phyloP scores from a whole-genome alignment of 768 basidiomycete genomes.

The Roridomyces roridus region DNA sequence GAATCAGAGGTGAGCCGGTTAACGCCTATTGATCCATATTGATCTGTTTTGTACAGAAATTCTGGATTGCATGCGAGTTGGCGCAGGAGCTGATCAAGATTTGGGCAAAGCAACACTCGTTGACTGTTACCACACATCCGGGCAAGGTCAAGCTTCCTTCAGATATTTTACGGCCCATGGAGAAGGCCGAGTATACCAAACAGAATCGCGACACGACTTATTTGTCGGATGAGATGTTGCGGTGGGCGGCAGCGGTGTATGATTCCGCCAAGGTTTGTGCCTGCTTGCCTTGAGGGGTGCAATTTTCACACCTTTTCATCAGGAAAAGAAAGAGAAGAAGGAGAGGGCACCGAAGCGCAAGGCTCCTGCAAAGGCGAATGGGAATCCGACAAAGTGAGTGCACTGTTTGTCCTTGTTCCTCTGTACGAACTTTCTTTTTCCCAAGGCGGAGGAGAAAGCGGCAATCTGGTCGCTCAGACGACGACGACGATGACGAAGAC shows the following conservation, averaged over 20 bases:
- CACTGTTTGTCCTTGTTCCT: background rate
- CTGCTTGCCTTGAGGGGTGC: conserved; percentile 8
- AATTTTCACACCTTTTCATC: background rate
- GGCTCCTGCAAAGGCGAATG: conserved; percentile 50
- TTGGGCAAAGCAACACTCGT: conserved; percentile 67
- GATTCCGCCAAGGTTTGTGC: conserved; percentile 42
- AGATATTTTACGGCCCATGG: conserved; percentile 81
- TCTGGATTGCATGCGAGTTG: conserved; percentile 88
- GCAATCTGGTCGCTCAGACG: conserved; percentile 46
- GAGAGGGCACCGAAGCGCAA: conserved; percentile 64
- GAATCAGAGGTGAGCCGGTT: conserved; percentile 62
- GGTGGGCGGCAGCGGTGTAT: conserved; percentile 61
- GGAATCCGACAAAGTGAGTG: conserved; percentile 51
- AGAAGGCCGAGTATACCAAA: conserved; percentile 66
- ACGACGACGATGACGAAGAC: conserved; percentile 44
- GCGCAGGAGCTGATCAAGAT: conserved; percentile 86
- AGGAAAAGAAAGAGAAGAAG: conserved; percentile 57
- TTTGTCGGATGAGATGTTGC: conserved; percentile 62
- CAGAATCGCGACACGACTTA: conserved; percentile 75
- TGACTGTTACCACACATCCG: conserved; percentile 82
- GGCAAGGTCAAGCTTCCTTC: conserved; percentile 79
- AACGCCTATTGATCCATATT: no score
- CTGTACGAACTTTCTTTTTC: conserved; percentile 1
- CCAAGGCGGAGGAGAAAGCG: conserved; percentile 44
- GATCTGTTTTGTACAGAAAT: no score